Evolutionary conservation across 768 basidiomycete genomes (phyloP), one percentile per base, ranked within the genome.

Genomic region (Terana coerulea): DNA sequence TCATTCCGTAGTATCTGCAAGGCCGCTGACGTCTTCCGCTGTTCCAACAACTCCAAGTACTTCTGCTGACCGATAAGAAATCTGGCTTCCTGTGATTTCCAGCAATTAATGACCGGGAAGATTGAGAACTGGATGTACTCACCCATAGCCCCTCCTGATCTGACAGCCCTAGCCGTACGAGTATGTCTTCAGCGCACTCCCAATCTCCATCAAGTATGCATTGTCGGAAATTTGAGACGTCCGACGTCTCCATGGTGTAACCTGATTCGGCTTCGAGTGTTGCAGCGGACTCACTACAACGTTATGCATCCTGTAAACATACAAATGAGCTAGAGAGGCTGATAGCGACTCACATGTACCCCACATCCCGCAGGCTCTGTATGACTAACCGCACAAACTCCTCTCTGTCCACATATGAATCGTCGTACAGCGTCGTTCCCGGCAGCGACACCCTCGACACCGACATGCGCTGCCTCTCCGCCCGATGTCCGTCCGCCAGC

Each of bases 21-120:
- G 12, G 97, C 97, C 54, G 79, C 76, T 39, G 88, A 88, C 2
- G 83, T 87, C 70, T 85, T 83, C 60, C 79, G 80, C 3, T 80
- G 78, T 62, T 98, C 95, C 44, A 99, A 75, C 17, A 91, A 75
- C 64, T 99, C 97, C 35, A 98, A 76, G 68, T 97, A 99, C 71
- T 97, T 95, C 78, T 99, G 97, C 69, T 89, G 86, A 54, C 84
- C 86, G 57, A 99, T 90, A 54, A 95, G 73, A 68, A 95, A 97
- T 54, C 75, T 83, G 19, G 88, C 86, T 61, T 88, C 84, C 87
- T 95, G 50, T 47, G 35, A 24, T n/a, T n/a, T n/a, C n/a, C n/a
- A 11, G 43, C 25, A 6, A 19, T 17, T 19, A 8, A 19, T 54
- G 28, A 51, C 29, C n/a, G 33, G 26, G 35, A 15, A 30, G 14